Percentiles rank a stretch among this genome's conserved stretches.
phyloP scores from a whole-genome alignment of 345 rosid species.

The Limnanthes douglasii region DNA sequence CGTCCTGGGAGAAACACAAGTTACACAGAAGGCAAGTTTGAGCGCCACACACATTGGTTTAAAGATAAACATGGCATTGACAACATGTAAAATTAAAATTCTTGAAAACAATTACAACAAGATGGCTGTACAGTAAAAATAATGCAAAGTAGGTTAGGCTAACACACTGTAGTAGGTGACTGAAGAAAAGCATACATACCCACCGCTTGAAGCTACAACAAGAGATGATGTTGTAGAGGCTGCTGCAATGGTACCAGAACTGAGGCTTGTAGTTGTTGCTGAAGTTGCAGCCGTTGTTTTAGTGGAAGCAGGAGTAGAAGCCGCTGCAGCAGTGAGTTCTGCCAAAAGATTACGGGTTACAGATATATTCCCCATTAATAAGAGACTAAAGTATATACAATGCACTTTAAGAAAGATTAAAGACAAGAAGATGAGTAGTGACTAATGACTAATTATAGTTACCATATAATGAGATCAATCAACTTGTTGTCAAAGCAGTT shows the following conservation, averaged over 20 bases:
- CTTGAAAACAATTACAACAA: background rate
- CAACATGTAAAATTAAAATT: background rate
- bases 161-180: too few species aligned
- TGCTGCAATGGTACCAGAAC: too few species aligned
- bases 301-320: constrained; percentile 34
- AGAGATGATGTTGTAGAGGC: constrained; percentile 38
- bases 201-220: constrained; percentile 51
- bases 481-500: too few species aligned
- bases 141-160: too few species aligned
- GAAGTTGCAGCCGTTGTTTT: constrained; percentile 27
- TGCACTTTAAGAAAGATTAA: background rate
- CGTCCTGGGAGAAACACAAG: constrained; percentile 24
- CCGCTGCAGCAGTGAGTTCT: constrained; percentile 24
- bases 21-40: constrained; percentile 5
- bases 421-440: too few species aligned
- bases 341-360: background rate
- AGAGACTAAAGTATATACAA: constrained; percentile 1
- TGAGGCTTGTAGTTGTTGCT: constrained; percentile 28
- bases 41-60: background rate
- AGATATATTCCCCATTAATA: constrained; percentile 1
- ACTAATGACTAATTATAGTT: too few species aligned
- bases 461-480: too few species aligned
- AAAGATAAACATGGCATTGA: background rate
- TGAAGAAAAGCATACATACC: constrained; percentile 32
- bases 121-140: too few species aligned